Percentiles rank a stretch among this genome's conserved stretches.
These are phyloP conservation scores for Dactylonectria estremocensis DNA, from an alignment of 2,329 filamentous ascomycete genomes.

Conservation along the genomic window DNA sequence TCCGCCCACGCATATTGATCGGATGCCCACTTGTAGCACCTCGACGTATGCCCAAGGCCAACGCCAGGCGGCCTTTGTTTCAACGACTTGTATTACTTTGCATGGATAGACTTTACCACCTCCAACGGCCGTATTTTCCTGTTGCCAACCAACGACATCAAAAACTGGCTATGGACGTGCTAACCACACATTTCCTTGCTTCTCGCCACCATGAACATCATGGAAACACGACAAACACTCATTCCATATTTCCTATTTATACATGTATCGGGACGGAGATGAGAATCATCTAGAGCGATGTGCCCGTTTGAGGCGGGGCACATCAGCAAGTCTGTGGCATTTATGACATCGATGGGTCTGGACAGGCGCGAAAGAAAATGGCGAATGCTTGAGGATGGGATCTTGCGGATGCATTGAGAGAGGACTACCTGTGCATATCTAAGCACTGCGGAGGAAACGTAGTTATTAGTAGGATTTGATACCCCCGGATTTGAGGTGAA, in stretches of 20 bases:
- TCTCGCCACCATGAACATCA: conserved; percentile 9
- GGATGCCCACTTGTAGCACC: neutral
- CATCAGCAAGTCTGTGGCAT: neutral
- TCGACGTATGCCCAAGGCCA: neutral
- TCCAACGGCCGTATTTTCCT: neutral
- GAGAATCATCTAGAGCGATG: conserved; percentile 17
- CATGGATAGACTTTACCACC: conserved; percentile 28
- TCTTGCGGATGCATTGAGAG: neutral
- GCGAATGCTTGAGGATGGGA: neutral
- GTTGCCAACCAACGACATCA: neutral
- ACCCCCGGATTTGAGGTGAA: conserved; percentile 21
- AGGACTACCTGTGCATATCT: neutral
- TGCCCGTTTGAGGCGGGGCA: conserved; percentile 12
- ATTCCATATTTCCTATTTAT: conserved; percentile 3
- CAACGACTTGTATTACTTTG: conserved; percentile 30
- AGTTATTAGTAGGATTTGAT: conserved; percentile 26
- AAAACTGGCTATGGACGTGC: conserved; percentile 13
- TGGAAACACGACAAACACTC: conserved; percentile 21
- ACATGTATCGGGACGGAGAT: conserved; percentile 15
- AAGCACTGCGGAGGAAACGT: neutral
- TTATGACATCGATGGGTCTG: conserved; percentile 10
- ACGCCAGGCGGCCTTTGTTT: conserved; percentile 10
- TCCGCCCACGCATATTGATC: conserved; percentile 32
- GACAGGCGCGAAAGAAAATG: conserved; percentile 22
- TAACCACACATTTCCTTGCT: conserved; percentile 17